phyloP scores from a whole-genome alignment of 768 basidiomycete species.

The Macrolepiota dolichaula region DNA sequence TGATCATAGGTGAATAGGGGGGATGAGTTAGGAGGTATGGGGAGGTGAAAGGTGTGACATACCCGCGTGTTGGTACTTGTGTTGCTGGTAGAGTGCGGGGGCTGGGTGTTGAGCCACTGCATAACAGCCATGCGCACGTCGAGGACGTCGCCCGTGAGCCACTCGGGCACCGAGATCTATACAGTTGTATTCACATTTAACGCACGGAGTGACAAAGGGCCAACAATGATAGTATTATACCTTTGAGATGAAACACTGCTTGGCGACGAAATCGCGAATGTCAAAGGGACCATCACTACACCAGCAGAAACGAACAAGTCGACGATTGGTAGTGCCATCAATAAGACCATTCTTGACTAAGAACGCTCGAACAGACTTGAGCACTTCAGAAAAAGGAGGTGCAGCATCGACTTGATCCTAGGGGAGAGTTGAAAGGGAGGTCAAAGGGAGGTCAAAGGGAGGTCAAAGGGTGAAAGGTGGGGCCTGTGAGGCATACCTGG shows the following conservation, averaged over 20 bases:
- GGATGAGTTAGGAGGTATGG: neutral
- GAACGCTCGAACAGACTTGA: conserved; percentile 62
- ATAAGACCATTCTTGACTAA: conserved; percentile 70
- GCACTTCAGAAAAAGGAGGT: conserved; percentile 69
- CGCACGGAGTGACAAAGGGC: neutral
- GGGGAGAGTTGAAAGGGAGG: neutral
- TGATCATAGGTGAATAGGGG: neutral
- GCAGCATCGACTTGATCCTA: conserved; percentile 81
- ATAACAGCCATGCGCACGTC: conserved; percentile 67
- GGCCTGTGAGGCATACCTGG: conserved; percentile 62
- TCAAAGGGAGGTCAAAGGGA: neutral
- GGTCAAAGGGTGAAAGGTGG: neutral
- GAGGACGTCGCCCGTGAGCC: conserved; percentile 71
- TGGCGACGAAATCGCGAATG: conserved; percentile 80
- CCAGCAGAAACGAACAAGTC: conserved; percentile 69
- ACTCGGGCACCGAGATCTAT: conserved; percentile 66
- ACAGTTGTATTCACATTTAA: neutral
- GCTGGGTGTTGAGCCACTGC: conserved; percentile 35
- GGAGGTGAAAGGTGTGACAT: conserved; percentile 6
- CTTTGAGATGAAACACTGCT: conserved; percentile 87
- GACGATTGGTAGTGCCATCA: conserved; percentile 51
- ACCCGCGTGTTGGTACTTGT: conserved; percentile 14
- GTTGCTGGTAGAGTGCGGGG: conserved; percentile 12
- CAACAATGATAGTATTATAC: conserved; percentile 31
- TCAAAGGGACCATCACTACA: conserved; percentile 85